Evolutionary conservation across 2,329 filamentous ascomycete genomes (phyloP), one percentile per base, ranked within the genome.

Genomic region (Claviceps capensis): DNA sequence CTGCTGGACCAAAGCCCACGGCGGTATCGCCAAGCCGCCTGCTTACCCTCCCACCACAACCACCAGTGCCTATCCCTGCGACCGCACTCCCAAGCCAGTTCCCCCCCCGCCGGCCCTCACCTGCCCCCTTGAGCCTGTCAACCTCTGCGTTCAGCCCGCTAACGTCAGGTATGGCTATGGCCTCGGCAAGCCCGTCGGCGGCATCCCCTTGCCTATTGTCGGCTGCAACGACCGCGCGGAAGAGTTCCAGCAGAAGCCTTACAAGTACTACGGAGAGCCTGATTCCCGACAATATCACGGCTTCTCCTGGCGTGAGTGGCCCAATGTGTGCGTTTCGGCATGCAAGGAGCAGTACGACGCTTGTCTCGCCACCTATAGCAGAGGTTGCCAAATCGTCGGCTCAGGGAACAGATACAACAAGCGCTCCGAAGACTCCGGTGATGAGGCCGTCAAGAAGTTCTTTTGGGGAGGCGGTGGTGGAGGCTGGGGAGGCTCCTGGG

Each of bases 101-200:
- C 64, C 63, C 16, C 60, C 64, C 17, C 59, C 63, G 3, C 58
- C 64, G 7, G 58, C 61, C 2, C 60, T 65, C 11, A 64, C 65
- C 43, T 68, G 71, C 50, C 66, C 71, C 50, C 72, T 76, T 2
- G 63, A 71, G 37, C 70, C 74, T 1, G 76, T 73, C 52, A 72
- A 73, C 57, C 71, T 79, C 59, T 79, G 76, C 70, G 66, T 62
- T 38, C 74, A 79, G 63, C 72, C 76, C n/a, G 63, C 67, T 50
- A 74, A 68, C 66, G 76, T 78, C 58, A 74, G 76, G 62, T 78
- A 75, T 58, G 81, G 80, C 50, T 91, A 89, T 61, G 81, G 78
- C 1, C 81, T 83, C 1, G 78, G 83, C 38, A 81, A 70, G 49
- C 70, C 74, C 2, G 73, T 78, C 16, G 77, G 74, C 48, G 70